phyloP scores from a whole-genome alignment of 1,284 basidiomycete species.

The Inonotus hispidus region DNA sequence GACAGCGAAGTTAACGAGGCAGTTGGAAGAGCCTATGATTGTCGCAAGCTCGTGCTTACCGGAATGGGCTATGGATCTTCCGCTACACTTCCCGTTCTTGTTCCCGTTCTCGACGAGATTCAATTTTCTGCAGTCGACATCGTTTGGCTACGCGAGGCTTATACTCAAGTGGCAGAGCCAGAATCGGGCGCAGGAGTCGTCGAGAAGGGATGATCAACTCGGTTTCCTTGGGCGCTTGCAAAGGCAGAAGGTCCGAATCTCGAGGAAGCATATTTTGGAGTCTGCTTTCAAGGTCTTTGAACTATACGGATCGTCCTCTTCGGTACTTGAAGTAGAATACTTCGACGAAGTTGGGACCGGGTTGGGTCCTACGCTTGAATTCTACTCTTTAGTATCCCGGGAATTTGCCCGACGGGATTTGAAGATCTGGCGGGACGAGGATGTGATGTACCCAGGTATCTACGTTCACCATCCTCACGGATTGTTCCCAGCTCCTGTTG shows the following conservation, averaged over 20 bases:
- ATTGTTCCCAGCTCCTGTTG: constrained; percentile 84
- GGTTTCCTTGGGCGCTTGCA: constrained; percentile 89
- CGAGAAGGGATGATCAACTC: constrained; percentile 83
- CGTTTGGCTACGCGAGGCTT: constrained; percentile 93
- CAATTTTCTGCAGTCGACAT: constrained; percentile 94
- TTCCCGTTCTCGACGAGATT: constrained; percentile 98
- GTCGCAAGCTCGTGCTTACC: constrained; percentile 95
- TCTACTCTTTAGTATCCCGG: constrained; percentile 90
- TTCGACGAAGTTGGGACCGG: constrained; percentile 99
- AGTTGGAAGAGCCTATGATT: constrained; percentile 98
- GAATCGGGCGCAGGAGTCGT: constrained; percentile 64
- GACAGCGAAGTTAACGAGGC: constrained; percentile 95
- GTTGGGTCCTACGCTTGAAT: constrained; percentile 96
- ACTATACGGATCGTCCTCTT: constrained; percentile 89
- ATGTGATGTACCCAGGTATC: constrained; percentile 51
- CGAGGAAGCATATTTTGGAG: constrained; percentile 89
- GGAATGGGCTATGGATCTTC: constrained; percentile 93
- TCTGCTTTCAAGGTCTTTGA: constrained; percentile 99
- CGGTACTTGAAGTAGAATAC: constrained; percentile 96
- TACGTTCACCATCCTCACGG: constrained; percentile 83
- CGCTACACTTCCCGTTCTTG: constrained; percentile 93
- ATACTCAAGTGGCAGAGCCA: constrained; percentile 89
- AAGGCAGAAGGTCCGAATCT: constrained; percentile 96
- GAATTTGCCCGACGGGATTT: constrained; percentile 88
- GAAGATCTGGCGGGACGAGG: constrained; percentile 88